Conservation (phyloP, 805 yeast species). For the Isabelozyma rhagii region DNA sequence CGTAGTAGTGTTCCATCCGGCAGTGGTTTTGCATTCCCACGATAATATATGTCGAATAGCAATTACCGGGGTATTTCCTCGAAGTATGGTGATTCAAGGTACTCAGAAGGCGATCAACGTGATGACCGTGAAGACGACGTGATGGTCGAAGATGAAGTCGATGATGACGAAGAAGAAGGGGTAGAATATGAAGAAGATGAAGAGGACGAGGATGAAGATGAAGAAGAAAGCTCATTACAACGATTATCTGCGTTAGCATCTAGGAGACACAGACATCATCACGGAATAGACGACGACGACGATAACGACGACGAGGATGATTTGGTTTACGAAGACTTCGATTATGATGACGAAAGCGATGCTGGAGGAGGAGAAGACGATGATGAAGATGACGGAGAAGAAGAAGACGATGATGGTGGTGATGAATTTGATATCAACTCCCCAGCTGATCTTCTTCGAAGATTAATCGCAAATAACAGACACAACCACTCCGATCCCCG, state of each 20-base stretch:
- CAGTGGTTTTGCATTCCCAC: not conserved
- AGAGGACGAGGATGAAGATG: conserved; percentile 5
- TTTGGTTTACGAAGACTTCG: conserved; percentile 16
- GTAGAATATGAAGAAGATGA: conserved; percentile 1
- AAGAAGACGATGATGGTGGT: conserved; percentile 8
- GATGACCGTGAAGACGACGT: conserved; percentile 3
- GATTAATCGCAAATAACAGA: conserved; percentile 13
- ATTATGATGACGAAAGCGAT: conserved; percentile 13
- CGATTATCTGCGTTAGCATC: conserved; percentile 38
- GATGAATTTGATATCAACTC: conserved; percentile 9
- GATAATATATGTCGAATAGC: not conserved
- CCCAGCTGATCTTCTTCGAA: conserved; percentile 17
- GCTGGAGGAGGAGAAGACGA: conserved; percentile 19
- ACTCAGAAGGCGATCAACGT: not conserved
- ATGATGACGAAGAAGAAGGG: conserved; percentile 1
- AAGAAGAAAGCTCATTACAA: conserved; percentile 25
- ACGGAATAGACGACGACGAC: conserved; percentile 19
- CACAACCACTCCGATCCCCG: conserved; percentile 6
- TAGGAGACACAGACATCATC: conserved; percentile 8
- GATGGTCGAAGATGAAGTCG: conserved; percentile 1
- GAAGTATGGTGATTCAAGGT: not conserved
- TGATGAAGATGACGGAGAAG: conserved; percentile 10
- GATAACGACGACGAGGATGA: conserved; percentile 15
- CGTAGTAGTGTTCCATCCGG: not conserved
- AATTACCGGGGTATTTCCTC: not conserved